phyloP scores from a whole-genome alignment of 2,329 filamentous ascomycete genomes.

The Coniochaeta sp. region DNA sequence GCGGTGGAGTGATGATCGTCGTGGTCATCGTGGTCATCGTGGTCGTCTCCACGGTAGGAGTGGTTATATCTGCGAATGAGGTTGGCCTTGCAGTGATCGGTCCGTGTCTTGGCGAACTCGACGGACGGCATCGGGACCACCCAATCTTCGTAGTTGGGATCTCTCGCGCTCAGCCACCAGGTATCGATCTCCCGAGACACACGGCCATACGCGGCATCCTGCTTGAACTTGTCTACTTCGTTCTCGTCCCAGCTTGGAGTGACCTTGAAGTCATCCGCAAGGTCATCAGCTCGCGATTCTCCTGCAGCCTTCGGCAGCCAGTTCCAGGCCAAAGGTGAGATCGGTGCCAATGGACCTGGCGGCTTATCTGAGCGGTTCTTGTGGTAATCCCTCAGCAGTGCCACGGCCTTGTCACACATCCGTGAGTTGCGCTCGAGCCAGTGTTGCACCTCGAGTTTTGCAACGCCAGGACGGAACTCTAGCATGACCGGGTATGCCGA shows the following conservation, averaged over 20 bases:
- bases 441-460: conserved; percentile 54
- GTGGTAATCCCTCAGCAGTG: conserved; percentile 48
- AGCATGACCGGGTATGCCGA: conserved; percentile 36
- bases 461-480: conserved; percentile 47
- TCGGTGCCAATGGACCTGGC: conserved; percentile 41
- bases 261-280: conserved; percentile 29
- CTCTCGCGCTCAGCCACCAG: conserved; percentile 56
- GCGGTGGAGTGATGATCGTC: conserved; percentile 13
- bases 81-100: conserved; percentile 52
- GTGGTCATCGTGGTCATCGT: conserved; percentile 28
- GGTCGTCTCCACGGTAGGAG: conserved; percentile 34
- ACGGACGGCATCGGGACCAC: conserved; percentile 53
- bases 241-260: conserved; percentile 44
- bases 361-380: conserved; percentile 40
- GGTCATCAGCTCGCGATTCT: conserved; percentile 27
- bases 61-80: conserved; percentile 49
- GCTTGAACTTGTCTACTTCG: conserved; percentile 49
- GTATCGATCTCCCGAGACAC: conserved; percentile 59
- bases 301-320: conserved; percentile 38
- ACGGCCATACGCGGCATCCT: conserved; percentile 51
- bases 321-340: conserved; percentile 48
- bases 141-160: conserved; percentile 54
- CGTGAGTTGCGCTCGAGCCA: conserved; percentile 56
- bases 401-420: conserved; percentile 49
- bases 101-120: conserved; percentile 49